phyloP scores from a whole-genome alignment of 345 rosid genomes.

The Raphanus raphanistrum region DNA sequence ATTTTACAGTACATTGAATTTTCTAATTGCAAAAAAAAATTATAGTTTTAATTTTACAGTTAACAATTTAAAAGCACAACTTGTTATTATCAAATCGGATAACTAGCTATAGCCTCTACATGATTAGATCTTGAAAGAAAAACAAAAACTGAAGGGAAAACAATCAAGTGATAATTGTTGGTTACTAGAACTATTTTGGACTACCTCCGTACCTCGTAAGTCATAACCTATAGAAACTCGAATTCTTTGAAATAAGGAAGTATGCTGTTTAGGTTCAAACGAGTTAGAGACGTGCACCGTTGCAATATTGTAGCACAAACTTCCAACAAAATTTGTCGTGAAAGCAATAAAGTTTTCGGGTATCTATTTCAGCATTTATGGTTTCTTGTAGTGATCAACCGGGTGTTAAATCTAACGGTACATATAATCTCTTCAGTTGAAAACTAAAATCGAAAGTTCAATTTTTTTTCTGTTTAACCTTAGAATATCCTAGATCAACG shows the following conservation, averaged over 20 bases:
- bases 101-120: no score
- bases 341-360: slow-evolving; percentile 24
- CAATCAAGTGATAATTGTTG: background rate
- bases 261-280: slow-evolving; percentile 1
- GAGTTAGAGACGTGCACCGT: background rate
- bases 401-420: background rate
- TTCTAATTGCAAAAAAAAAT: no score
- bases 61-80: no score
- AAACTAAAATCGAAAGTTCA: background rate
- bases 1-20: no score
- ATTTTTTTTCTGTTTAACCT: no score
- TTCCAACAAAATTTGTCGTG: slow-evolving; percentile 37
- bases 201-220: background rate
- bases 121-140: no score
- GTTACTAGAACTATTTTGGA: background rate
- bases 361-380: slow-evolving; percentile 33
- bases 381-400: background rate
- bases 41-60: no score
- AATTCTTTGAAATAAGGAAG: background rate
- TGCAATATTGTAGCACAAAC: slow-evolving; percentile 7
- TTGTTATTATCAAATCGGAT: no score
- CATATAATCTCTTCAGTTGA: background rate
- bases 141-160: no score
- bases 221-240: slow-evolving; percentile 7
- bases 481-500: no score